Base-by-base conservation (phyloP, 2,329 filamentous ascomycete species). In the Diaporthe citrichinensis region DNA sequence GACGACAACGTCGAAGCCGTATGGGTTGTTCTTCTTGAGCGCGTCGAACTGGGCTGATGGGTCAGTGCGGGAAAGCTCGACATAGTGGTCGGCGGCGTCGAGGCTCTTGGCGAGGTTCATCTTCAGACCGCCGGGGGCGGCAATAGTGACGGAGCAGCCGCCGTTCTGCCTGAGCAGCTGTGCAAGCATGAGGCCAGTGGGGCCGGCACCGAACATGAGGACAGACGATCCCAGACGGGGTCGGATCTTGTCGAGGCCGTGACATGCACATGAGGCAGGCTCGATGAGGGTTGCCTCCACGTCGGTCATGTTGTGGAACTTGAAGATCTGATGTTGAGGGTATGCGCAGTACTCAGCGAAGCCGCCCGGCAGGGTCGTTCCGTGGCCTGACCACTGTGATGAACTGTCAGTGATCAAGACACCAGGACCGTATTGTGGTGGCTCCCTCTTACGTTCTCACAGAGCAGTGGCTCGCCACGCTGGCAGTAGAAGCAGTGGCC, bases 401-500 rank as follows among this genome's bases (percentile, higher is more conserved):
- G 4, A 14, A 62, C 76, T 36, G 53, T 53, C 23, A 78, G 72
- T 74, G 62, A 20, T 39, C 44, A 59, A 55, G 41, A 20, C 7
- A 23, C 23, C 25, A 41, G 41, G 44, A 39, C 34, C 1, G 23
- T 28, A 4, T 53, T 41, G 20, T 36, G 31, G 41, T 8, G 53
- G 23, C 4, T 31, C n/a, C 39, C 15, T 76, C 82, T 74, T 73
- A 84, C 82, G 78, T 93, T 88, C 83, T 94, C 92, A 82, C 93
- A 95, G 74, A 94, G 89, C 62, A 94, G 84, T 41, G 90, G 87
- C 81, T 94, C 88, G 71, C 92, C 92, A 74, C 92, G 90, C 78
- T 91, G 90, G 85, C 93, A 94, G 86, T 94, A 94, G 87, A 93
- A 94, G 85, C 93, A 94, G 83, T 92, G 89, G 67, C 90, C 90